phyloP scores from a whole-genome alignment of 768 basidiomycete species.

The Gloeophyllum trabeum region DNA sequence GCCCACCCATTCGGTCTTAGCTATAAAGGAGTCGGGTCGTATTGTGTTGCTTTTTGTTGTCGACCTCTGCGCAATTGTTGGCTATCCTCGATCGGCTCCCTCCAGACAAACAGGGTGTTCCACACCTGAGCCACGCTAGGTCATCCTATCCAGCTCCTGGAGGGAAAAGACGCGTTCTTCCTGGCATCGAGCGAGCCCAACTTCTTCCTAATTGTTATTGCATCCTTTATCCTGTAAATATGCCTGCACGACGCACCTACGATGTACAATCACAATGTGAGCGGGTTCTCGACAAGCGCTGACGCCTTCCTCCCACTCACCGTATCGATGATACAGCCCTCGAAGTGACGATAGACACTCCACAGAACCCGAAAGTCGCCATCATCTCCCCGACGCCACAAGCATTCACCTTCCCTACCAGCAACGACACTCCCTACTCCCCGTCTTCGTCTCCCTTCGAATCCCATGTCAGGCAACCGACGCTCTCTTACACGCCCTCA shows the following conservation, averaged over 20 bases:
- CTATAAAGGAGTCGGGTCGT: not conserved
- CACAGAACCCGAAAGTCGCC: slow-evolving; percentile 32
- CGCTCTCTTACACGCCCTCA: slow-evolving; percentile 21
- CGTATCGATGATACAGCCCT: slow-evolving; percentile 35
- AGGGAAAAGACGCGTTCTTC: not conserved
- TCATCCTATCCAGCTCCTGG: not conserved
- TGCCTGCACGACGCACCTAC: slow-evolving; percentile 74
- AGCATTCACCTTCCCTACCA: slow-evolving; percentile 51
- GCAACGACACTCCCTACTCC: slow-evolving; percentile 10
- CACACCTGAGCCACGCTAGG: not conserved
- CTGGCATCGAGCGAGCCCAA: not conserved
- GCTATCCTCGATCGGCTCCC: not conserved
- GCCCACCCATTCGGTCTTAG: not conserved
- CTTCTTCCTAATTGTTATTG: not conserved
- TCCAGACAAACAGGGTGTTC: not conserved
- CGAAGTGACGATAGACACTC: slow-evolving; percentile 61
- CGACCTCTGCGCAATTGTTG: not conserved
- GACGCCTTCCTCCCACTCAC: slow-evolving; percentile 3
- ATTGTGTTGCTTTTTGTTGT: not conserved
- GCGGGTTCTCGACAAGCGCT: slow-evolving; percentile 10
- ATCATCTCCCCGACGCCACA: slow-evolving; percentile 60
- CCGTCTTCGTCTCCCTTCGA: slow-evolving; percentile 43
- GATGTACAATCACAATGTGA: slow-evolving; percentile 49
- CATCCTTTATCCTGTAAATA: slow-evolving; percentile 23
- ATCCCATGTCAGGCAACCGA: slow-evolving; percentile 42